Percentiles rank a stretch among this genome's conserved stretches.
These are phyloP conservation scores for Metroxylon sagu DNA, from an alignment of 176 grass and related monocot genomes.

Conservation along the genomic window DNA sequence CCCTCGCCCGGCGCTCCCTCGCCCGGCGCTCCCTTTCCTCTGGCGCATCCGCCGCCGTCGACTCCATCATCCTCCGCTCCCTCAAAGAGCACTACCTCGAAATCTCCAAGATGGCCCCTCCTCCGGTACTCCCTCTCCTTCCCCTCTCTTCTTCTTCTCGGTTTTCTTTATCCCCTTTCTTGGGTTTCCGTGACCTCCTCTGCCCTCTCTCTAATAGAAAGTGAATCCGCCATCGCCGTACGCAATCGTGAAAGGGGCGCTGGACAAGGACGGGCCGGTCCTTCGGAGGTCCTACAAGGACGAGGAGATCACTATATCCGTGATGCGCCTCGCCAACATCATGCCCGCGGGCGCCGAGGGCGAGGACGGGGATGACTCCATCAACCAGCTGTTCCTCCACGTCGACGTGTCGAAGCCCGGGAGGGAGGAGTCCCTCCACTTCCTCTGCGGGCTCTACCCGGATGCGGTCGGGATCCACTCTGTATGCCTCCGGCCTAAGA, in stretches of 20 bases:
- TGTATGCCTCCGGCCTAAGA: slow-evolving; percentile 70
- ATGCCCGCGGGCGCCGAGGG: slow-evolving; percentile 49
- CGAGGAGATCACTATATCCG: slow-evolving; percentile 82
- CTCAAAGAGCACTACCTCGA: slow-evolving; percentile 91
- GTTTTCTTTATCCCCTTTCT: not conserved
- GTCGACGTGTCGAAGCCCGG: slow-evolving; percentile 65
- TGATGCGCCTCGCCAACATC: slow-evolving; percentile 69
- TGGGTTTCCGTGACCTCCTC: not conserved
- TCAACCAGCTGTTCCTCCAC: slow-evolving; percentile 81
- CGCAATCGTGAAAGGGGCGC: slow-evolving; percentile 64
- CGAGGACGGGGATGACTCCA: slow-evolving; percentile 34
- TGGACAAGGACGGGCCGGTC: slow-evolving; percentile 60
- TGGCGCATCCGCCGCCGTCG: slow-evolving; percentile 39
- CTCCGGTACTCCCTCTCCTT: slow-evolving; percentile 25
- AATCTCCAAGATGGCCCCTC: slow-evolving; percentile 77
- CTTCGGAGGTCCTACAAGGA: slow-evolving; percentile 49
- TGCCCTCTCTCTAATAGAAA: slow-evolving; percentile 30
- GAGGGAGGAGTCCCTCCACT: slow-evolving; percentile 65
- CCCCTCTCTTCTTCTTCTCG: not conserved
- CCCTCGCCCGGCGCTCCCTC: slow-evolving; percentile 14
- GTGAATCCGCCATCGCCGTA: slow-evolving; percentile 58
- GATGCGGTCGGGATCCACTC: slow-evolving; percentile 91
- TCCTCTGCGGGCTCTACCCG: slow-evolving; percentile 83
- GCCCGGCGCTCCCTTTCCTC: slow-evolving; percentile 4
- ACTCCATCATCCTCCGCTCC: slow-evolving; percentile 77